Conservation (phyloP, 163 green algal genomes). For the Volvox carteri region DNA sequence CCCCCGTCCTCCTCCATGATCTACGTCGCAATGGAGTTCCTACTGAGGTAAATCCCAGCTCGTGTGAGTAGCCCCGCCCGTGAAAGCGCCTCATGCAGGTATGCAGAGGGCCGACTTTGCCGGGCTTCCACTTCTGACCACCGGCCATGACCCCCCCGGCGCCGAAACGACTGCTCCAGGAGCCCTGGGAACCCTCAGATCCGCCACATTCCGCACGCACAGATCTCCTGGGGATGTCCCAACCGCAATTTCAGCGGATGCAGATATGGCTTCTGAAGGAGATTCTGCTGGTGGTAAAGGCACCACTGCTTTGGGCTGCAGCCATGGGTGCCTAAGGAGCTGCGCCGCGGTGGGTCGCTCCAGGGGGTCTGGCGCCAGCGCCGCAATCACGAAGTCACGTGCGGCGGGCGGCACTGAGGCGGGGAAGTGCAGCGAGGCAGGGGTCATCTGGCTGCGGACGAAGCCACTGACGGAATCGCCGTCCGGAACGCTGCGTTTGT, state of each 20-base stretch:
- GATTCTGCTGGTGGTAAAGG: not conserved
- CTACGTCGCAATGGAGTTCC: no score
- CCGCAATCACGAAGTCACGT: constrained; percentile 16
- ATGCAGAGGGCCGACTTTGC: not conserved
- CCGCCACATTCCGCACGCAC: not conserved
- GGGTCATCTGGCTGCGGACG: not conserved
- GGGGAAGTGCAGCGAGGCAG: constrained; percentile 39
- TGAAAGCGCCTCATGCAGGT: not conserved
- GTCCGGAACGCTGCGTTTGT: not conserved
- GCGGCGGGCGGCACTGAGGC: constrained; percentile 10
- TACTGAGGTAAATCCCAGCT: no score
- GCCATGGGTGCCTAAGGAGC: constrained; percentile 39
- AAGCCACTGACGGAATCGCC: not conserved
- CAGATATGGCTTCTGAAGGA: not conserved
- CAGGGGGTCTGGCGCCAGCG: not conserved
- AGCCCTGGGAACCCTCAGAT: not conserved
- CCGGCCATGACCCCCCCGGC: not conserved
- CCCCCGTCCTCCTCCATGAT: no score
- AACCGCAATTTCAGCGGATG: not conserved
- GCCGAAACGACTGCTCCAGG: not conserved
- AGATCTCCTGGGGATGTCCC: not conserved
- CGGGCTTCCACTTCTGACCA: not conserved
- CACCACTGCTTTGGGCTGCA: not conserved
- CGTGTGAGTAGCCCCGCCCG: no score
- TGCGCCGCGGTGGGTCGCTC: constrained; percentile 33